Evolutionary conservation across 2,329 filamentous ascomycete species (phyloP).

Genomic region (Aureobasidium pullulans): DNA sequence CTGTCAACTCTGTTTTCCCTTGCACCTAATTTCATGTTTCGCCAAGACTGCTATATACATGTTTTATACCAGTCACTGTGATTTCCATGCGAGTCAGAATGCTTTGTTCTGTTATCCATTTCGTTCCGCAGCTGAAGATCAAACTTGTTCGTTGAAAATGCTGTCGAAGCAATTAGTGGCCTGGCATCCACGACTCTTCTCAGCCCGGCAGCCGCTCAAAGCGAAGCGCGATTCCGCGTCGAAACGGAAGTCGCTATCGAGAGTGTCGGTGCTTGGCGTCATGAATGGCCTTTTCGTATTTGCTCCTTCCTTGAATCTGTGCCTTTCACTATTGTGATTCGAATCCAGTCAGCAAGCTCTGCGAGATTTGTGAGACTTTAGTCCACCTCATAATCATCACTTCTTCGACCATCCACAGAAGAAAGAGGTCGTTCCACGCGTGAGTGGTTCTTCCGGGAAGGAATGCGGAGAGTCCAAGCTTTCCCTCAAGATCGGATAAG

Average conservation of each 20-base stretch:
- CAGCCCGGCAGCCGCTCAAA: slow-evolving; percentile 5
- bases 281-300: background rate
- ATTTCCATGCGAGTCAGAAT: background rate
- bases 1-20: background rate
- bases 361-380: no score
- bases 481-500: slow-evolving; percentile 1
- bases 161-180: background rate
- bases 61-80: background rate
- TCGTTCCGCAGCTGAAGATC: background rate
- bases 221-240: slow-evolving; percentile 10
- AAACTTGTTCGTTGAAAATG: background rate
- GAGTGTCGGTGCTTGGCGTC: background rate
- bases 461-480: slow-evolving; percentile 8
- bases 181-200: slow-evolving; percentile 3
- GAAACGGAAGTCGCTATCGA: slow-evolving; percentile 13
- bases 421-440: background rate
- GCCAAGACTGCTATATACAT: slow-evolving; percentile 13
- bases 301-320: background rate
- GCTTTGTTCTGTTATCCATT: background rate
- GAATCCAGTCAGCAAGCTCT: no score
- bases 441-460: background rate
- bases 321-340: background rate
- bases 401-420: background rate
- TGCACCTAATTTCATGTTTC: background rate
- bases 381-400: no score